phyloP scores from a whole-genome alignment of 208 protist species.

The Crithidia fasciculata region DNA sequence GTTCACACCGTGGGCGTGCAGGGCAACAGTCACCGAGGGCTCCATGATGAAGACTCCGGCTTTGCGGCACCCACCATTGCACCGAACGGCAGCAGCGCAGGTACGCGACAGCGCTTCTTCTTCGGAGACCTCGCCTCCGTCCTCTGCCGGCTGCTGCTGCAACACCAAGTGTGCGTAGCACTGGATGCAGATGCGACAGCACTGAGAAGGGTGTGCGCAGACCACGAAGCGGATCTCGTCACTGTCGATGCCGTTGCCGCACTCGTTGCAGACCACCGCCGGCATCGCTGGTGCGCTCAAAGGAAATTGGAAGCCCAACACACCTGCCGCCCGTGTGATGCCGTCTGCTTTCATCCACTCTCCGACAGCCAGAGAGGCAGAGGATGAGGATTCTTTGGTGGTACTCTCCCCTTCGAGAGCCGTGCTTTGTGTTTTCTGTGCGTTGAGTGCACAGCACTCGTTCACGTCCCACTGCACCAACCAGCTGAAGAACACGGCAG shows the following conservation, averaged over 20 bases:
- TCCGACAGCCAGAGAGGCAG: slow-evolving; percentile 14
- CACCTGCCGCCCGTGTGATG: slow-evolving; percentile 63
- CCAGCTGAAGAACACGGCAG: slow-evolving; percentile 24
- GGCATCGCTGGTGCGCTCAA: slow-evolving; percentile 39
- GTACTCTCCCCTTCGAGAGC: too few species aligned
- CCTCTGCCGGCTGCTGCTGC: background rate
- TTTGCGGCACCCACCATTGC: slow-evolving; percentile 38
- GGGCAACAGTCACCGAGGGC: slow-evolving; percentile 52
- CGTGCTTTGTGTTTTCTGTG: too few species aligned
- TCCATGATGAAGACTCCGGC: slow-evolving; percentile 54
- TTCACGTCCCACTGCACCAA: slow-evolving; percentile 10
- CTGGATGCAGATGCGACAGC: slow-evolving; percentile 82
- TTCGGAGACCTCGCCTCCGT: background rate
- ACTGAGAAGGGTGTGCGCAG: slow-evolving; percentile 46
- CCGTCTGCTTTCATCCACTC: slow-evolving; percentile 50
- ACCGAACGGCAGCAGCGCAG: slow-evolving; percentile 68
- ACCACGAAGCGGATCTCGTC: slow-evolving; percentile 85
- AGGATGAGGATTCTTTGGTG: background rate
- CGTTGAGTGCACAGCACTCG: background rate
- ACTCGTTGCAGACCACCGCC: slow-evolving; percentile 48
- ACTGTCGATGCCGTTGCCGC: slow-evolving; percentile 46
- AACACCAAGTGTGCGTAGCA: slow-evolving; percentile 62
- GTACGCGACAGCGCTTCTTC: slow-evolving; percentile 7
- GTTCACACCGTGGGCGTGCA: slow-evolving; percentile 81
- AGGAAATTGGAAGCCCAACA: slow-evolving; percentile 63